Evolutionary conservation across 352 stramenopile species (phyloP).

Genomic region (Phytophthora agathidicida): DNA sequence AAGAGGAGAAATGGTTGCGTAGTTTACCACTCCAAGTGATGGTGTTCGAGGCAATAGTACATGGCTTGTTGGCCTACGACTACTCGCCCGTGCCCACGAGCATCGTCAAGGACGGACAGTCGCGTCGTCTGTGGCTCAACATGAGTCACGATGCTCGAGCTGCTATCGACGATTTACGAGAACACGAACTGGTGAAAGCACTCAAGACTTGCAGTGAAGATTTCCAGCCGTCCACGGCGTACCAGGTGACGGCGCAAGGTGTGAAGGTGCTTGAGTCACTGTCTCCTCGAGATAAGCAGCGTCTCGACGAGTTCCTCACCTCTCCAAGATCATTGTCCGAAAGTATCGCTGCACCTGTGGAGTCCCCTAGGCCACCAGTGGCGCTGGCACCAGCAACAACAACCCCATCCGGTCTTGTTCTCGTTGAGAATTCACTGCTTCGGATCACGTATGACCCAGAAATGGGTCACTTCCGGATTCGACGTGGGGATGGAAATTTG

Average conservation of each 20-base stretch:
- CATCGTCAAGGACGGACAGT: slow-evolving; percentile 92
- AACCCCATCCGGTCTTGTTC: slow-evolving; percentile 75
- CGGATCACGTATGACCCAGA: slow-evolving; percentile 93
- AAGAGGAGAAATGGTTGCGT: slow-evolving; percentile 96
- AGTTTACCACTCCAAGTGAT: slow-evolving; percentile 96
- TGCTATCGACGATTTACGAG: slow-evolving; percentile 95
- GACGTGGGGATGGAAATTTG: slow-evolving; percentile 81
- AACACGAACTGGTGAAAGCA: slow-evolving; percentile 95
- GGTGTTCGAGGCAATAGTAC: slow-evolving; percentile 96
- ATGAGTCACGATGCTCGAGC: slow-evolving; percentile 95
- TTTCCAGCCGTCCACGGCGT: slow-evolving; percentile 96
- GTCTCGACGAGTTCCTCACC: slow-evolving; percentile 69
- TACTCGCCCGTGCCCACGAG: slow-evolving; percentile 95
- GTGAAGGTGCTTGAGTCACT: slow-evolving; percentile 50
- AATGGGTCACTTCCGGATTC: slow-evolving; percentile 90
- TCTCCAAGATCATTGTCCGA: slow-evolving; percentile 11
- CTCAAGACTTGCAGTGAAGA: slow-evolving; percentile 94
- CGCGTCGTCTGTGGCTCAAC: slow-evolving; percentile 92
- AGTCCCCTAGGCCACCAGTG: slow-evolving; percentile 15
- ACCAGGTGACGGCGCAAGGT: slow-evolving; percentile 79
- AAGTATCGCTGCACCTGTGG: not conserved
- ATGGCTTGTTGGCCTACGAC: slow-evolving; percentile 95
- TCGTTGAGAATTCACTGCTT: slow-evolving; percentile 91
- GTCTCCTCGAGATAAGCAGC: slow-evolving; percentile 46
- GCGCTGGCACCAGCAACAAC: not conserved